Percentiles rank a stretch among this genome's conserved stretches.
These are phyloP conservation scores for Epicoccum sorghinum DNA, from an alignment of 2,329 filamentous ascomycete genomes.

Conservation along the genomic window DNA sequence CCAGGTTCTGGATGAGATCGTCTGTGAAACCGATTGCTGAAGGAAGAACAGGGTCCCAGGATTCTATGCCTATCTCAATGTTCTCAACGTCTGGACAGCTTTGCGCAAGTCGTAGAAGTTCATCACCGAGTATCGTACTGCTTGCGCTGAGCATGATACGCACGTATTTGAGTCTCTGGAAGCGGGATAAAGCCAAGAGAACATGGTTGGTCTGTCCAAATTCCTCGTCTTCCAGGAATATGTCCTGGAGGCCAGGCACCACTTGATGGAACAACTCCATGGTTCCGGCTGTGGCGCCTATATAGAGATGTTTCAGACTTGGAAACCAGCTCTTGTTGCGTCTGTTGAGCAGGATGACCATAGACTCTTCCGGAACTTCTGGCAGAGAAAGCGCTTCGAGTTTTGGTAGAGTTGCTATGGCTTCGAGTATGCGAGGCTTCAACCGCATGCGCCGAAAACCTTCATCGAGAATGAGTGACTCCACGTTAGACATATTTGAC, in stretches of 20 bases:
- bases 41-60: neutral
- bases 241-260: neutral
- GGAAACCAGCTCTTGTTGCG: neutral
- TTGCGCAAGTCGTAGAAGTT: neutral
- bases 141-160: neutral
- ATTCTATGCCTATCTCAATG: neutral
- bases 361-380: neutral
- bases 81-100: neutral
- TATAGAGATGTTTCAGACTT: neutral
- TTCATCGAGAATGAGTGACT: neutral
- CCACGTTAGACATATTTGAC: neutral
- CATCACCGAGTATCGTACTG: neutral
- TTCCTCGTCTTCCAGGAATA: neutral
- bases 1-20: neutral
- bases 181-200: neutral
- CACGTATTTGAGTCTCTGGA: neutral
- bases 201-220: neutral
- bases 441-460: neutral
- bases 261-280: neutral
- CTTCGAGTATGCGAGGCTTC: neutral
- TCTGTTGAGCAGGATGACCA: neutral
- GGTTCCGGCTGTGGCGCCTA: neutral
- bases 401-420: neutral
- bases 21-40: neutral
- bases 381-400: neutral